These are phyloP conservation scores for Cladochytrium replicatum DNA, from an alignment of 192 early-diverging fungal genomes.

Conservation along the genomic window DNA sequence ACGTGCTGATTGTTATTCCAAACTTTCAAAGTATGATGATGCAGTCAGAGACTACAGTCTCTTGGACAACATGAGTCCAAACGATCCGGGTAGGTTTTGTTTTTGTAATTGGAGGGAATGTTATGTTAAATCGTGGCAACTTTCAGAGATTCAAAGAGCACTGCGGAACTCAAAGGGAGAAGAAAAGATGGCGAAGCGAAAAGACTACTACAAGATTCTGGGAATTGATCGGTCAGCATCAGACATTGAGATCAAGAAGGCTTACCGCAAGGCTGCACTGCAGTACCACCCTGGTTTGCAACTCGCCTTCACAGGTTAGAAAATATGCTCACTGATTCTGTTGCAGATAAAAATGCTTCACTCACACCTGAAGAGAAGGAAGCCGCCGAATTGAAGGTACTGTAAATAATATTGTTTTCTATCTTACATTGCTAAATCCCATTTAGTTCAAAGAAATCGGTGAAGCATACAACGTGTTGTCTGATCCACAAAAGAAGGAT, in stretches of 20 bases:
- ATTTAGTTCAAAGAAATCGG: constrained; percentile 78
- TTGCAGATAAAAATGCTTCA: constrained; percentile 67
- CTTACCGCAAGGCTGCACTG: constrained; percentile 65
- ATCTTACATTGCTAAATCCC: too few relatives aligned
- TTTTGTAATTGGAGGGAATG: too few relatives aligned
- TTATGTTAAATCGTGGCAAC: constrained; percentile 5
- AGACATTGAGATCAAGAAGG: constrained; percentile 58
- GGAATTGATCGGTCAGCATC: constrained; percentile 60
- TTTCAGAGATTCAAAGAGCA: constrained; percentile 34
- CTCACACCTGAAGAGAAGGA: constrained; percentile 46
- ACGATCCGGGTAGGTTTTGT: constrained; percentile 43
- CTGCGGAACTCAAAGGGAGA: constrained; percentile 51
- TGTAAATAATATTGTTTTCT: too few relatives aligned
- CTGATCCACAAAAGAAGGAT: constrained; percentile 70
- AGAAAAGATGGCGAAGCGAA: constrained; percentile 65
- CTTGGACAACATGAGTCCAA: constrained; percentile 47
- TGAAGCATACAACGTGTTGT: constrained; percentile 70
- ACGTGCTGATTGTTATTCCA: constrained; percentile 63
- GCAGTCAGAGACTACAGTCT: constrained; percentile 67
- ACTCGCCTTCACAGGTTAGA: too few relatives aligned
- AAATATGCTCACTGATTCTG: too few relatives aligned
- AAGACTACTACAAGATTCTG: constrained; percentile 97
- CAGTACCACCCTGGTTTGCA: constrained; percentile 63
- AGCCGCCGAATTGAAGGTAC: constrained; percentile 55
- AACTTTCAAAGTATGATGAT: constrained; percentile 65